Evolutionary conservation across 495 filamentous ascomycete species (phyloP).

Genomic region (Xylaria grammica): DNA sequence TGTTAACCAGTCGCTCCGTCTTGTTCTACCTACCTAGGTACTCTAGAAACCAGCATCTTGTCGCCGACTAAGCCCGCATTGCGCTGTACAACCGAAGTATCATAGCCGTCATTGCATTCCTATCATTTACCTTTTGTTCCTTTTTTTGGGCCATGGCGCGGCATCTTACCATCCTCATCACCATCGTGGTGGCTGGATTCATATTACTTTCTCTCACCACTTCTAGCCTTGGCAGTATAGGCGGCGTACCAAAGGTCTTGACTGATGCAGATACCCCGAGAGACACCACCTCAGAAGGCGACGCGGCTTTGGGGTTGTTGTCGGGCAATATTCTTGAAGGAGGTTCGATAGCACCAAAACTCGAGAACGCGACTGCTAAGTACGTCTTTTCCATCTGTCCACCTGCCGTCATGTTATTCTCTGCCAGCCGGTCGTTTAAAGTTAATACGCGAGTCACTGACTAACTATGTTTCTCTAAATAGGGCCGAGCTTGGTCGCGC

Average conservation of each 20-base stretch:
- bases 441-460: constrained; percentile 16
- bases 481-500: constrained; percentile 89
- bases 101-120: neutral
- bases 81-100: neutral
- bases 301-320: constrained; percentile 32
- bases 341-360: constrained; percentile 81
- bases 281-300: constrained; percentile 14
- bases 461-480: neutral
- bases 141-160: constrained; percentile 30
- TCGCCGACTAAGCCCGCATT: neutral
- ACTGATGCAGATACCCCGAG: constrained; percentile 16
- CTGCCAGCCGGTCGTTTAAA: neutral
- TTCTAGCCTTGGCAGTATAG: constrained; percentile 29
- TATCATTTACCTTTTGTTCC: neutral
- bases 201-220: constrained; percentile 35
- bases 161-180: constrained; percentile 36
- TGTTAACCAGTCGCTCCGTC: constrained; percentile 6
- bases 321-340: constrained; percentile 65
- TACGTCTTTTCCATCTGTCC: constrained; percentile 38
- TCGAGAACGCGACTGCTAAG: constrained; percentile 93
- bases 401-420: neutral
- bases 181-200: constrained; percentile 36
- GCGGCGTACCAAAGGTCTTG: constrained; percentile 27
- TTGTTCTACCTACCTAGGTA: neutral
- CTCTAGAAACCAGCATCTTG: neutral